Conservation (phyloP, 108 stramenopile genomes). For the Cylindrotheca closterium region DNA sequence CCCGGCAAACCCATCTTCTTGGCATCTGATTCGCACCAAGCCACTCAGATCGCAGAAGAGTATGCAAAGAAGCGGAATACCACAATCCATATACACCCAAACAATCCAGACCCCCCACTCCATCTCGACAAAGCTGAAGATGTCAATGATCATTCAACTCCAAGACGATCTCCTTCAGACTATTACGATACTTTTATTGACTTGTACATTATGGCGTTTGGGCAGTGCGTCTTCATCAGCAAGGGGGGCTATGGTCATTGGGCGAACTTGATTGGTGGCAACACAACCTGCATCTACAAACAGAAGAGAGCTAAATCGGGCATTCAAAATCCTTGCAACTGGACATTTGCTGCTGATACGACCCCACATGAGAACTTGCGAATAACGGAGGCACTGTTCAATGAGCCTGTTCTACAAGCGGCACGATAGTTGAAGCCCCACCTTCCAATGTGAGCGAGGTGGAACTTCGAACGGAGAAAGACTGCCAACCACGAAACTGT, state of each 20-base stretch:
- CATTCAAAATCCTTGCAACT: conserved; percentile 14
- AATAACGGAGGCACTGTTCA: conserved; percentile 7
- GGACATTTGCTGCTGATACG: conserved; percentile 1
- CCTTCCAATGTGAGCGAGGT: too few species aligned
- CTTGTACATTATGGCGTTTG: conserved; percentile 43
- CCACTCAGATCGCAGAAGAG: conserved; percentile 3
- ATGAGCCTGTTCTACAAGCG: too few species aligned
- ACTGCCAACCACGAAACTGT: too few species aligned
- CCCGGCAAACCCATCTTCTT: conserved; percentile 36
- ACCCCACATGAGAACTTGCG: neutral
- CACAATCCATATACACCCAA: conserved; percentile 6
- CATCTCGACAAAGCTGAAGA: conserved; percentile 31
- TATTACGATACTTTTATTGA: conserved; percentile 51
- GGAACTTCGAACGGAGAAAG: too few species aligned
- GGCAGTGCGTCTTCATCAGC: conserved; percentile 29
- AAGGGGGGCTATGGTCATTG: conserved; percentile 43
- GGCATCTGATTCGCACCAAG: conserved; percentile 27
- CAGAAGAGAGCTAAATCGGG: neutral
- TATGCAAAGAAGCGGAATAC: conserved; percentile 8
- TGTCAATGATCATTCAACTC: conserved; percentile 1
- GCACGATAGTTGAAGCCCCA: too few species aligned
- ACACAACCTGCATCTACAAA: conserved; percentile 1
- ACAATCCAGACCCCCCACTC: conserved; percentile 16
- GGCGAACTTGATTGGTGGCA: conserved; percentile 31
- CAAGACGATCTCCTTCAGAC: conserved; percentile 12